phyloP scores from a whole-genome alignment of 2,329 filamentous ascomycete species.

The Monilinia fructicola region DNA sequence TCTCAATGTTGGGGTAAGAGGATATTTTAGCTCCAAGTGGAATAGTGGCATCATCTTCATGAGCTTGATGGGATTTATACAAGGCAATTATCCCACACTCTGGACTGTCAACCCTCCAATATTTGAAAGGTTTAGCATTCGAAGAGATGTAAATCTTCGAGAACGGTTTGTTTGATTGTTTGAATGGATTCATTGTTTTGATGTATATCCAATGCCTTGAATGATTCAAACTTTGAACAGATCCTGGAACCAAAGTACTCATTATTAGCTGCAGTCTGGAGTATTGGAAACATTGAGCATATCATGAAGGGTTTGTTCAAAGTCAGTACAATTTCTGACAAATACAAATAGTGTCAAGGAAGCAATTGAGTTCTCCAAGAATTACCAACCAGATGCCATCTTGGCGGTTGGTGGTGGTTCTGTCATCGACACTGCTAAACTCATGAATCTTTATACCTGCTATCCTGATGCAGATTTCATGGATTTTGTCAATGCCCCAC shows the following conservation, averaged over 20 bases:
- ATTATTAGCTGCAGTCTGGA: too few relatives aligned
- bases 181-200: too few relatives aligned
- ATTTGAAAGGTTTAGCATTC: too few relatives aligned
- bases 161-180: too few relatives aligned
- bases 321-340: not conserved
- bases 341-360: slow-evolving; percentile 66
- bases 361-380: slow-evolving; percentile 83
- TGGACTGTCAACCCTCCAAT: too few relatives aligned
- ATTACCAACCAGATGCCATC: slow-evolving; percentile 81
- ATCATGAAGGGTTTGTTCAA: not conserved
- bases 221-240: too few relatives aligned
- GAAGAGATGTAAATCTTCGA: too few relatives aligned
- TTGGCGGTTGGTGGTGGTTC: slow-evolving; percentile 90
- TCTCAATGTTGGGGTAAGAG: too few relatives aligned
- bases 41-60: not conserved
- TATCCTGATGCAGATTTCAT: slow-evolving; percentile 93
- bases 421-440: slow-evolving; percentile 96
- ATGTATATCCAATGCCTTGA: too few relatives aligned
- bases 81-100: not conserved
- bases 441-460: slow-evolving; percentile 94
- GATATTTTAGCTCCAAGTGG: not conserved
- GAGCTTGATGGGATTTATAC: not conserved
- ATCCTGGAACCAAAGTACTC: too few relatives aligned
- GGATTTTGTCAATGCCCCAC: slow-evolving; percentile 94
- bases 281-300: too few relatives aligned